These are phyloP conservation scores for Syncephalastrum sp. DNA, from an alignment of 371 early-diverging fungal genomes.

Conservation along the genomic window DNA sequence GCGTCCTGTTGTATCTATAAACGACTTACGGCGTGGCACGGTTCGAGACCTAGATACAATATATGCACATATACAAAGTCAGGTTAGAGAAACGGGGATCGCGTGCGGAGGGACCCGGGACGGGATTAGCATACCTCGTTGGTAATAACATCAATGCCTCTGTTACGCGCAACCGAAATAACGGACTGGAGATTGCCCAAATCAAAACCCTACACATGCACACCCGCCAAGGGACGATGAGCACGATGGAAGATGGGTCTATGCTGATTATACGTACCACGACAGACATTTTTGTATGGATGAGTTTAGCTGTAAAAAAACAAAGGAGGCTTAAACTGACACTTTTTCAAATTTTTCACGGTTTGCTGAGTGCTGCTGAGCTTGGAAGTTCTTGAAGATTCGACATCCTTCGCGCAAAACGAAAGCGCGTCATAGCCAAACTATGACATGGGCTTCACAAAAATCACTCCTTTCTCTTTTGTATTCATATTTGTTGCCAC, in stretches of 20 bases:
- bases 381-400: too few species aligned
- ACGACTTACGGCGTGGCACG: slow-evolving; percentile 89
- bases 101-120: too few species aligned
- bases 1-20: neutral
- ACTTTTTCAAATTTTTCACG: slow-evolving; percentile 9
- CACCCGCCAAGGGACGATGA: neutral
- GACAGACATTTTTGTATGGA: slow-evolving; percentile 35
- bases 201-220: slow-evolving; percentile 78
- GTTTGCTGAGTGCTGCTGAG: slow-evolving; percentile 2
- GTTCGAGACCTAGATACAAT: slow-evolving; percentile 57
- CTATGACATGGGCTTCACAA: too few species aligned
- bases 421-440: too few species aligned
- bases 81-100: too few species aligned
- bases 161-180: slow-evolving; percentile 96
- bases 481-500: neutral
- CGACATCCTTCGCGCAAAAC: too few species aligned
- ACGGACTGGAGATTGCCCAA: slow-evolving; percentile 94
- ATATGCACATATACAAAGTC: too few species aligned
- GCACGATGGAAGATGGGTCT: neutral
- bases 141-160: slow-evolving; percentile 96
- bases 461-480: neutral
- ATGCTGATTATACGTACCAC: slow-evolving; percentile 34
- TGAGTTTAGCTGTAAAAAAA: slow-evolving; percentile 1
- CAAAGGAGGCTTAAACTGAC: slow-evolving; percentile 4
- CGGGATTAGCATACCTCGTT: slow-evolving; percentile 73